Evolutionary conservation across 1,284 basidiomycete species (phyloP), one percentile per base, ranked within the genome.

Genomic region (Ceratobasidium sp.): DNA sequence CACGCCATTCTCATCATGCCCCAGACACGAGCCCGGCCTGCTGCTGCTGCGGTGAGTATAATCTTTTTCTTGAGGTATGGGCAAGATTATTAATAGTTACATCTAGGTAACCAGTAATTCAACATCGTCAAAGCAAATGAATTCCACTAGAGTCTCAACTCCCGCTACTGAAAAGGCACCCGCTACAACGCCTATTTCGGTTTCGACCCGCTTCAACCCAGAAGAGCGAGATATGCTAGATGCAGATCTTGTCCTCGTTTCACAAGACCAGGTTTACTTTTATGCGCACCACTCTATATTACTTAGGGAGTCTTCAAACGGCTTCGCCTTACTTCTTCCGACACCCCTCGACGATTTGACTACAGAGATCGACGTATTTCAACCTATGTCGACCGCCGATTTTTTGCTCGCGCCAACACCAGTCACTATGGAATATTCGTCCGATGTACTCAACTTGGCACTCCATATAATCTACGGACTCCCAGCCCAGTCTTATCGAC

Each of bases 181-280:
- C 33, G 33, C 4, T 33, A 33, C 33, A 33, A 33, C 79, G 20
- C 76, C 66, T n/a, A 73, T 81, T n/a, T 56, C 73, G 18, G 61
- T 80, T 12, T 79, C 78, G 18, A 81, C 80, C 2, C 64, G 78
- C 7, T 81, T 81, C 66, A 78, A 79, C 63, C 75, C 78, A 12
- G 77, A 49, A n/a, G 75, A 80, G 13, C 15, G 20, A 26, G 75
- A 77, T 28, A 69, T 77, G 9, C 55, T 46, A 39, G 75, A 68
- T 23, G 66, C 79, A 49, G 79, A 81, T 26, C 4, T 81, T 15
- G 76, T 81, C n/a, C 72, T 81, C 2, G 49, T 76, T 13, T 40
- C 80, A 28, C 56, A 18, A 33, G 80, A 81, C 23, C 44, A 60
- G 4, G 76, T 81, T 7, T 79, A 73, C 61, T 81, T 81, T 68